Conservation (phyloP, 2,329 filamentous ascomycete genomes). For the Metarhizium rileyi region DNA sequence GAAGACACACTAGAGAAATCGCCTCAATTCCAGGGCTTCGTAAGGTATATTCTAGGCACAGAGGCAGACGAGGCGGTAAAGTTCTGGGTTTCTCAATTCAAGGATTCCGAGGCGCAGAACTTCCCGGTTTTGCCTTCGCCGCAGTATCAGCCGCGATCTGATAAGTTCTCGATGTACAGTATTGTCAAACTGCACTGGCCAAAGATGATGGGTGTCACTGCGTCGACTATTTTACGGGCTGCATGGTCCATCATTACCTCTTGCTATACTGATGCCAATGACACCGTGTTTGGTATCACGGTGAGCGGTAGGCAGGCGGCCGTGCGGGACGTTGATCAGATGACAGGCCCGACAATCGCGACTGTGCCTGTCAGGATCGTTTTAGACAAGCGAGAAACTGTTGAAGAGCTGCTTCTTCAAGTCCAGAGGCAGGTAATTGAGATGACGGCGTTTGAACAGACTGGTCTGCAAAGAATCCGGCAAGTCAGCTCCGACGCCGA, state of each 20-base stretch:
- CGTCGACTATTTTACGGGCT: constrained; percentile 16
- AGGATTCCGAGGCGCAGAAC: constrained; percentile 11
- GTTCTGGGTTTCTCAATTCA: constrained; percentile 32
- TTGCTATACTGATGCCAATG: constrained; percentile 23
- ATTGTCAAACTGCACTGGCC: constrained; percentile 8
- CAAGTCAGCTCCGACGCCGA: constrained; percentile 8
- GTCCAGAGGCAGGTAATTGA: constrained; percentile 16
- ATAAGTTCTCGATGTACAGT: not conserved
- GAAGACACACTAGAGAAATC: not conserved
- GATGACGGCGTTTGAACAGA: constrained; percentile 17
- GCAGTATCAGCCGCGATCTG: constrained; percentile 1
- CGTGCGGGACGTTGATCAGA: constrained; percentile 15
- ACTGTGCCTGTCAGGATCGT: constrained; percentile 14
- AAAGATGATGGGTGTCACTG: constrained; percentile 11
- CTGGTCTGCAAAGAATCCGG: constrained; percentile 19
- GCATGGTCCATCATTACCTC: constrained; percentile 25
- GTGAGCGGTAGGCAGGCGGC: constrained; percentile 17
- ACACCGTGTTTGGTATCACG: constrained; percentile 20
- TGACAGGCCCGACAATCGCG: constrained; percentile 18
- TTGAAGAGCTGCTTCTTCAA: constrained; percentile 8
- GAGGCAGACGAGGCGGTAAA: constrained; percentile 14
- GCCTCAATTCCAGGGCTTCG: constrained; percentile 27
- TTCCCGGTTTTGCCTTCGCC: constrained; percentile 8
- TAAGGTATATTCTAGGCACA: constrained; percentile 30
- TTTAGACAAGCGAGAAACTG: constrained; percentile 7